phyloP scores from a whole-genome alignment of 2,329 filamentous ascomycete genomes.

The Ilyonectria mors-panacis region DNA sequence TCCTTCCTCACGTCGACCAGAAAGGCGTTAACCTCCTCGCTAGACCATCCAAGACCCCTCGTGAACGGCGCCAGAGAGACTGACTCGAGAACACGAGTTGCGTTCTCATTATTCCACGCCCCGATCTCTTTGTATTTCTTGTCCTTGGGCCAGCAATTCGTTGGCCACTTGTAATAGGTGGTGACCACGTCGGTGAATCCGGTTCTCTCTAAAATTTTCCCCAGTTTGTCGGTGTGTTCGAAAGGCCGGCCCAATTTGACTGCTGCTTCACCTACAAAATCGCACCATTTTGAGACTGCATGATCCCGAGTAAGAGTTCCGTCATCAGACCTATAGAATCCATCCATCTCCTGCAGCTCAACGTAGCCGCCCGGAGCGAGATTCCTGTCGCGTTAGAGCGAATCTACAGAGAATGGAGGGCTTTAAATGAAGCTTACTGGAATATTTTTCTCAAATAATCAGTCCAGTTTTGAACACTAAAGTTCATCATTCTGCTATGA shows the following conservation, averaged over 20 bases:
- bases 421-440: slow-evolving; percentile 1
- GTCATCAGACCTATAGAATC: slow-evolving; percentile 35
- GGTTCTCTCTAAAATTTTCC: slow-evolving; percentile 28
- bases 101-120: slow-evolving; percentile 22
- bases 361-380: slow-evolving; percentile 38
- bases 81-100: slow-evolving; percentile 1
- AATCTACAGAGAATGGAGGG: neutral
- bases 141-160: slow-evolving; percentile 28
- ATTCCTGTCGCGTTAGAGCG: slow-evolving; percentile 15
- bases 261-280: slow-evolving; percentile 31
- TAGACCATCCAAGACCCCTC: slow-evolving; percentile 29
- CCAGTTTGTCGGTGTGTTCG: slow-evolving; percentile 2
- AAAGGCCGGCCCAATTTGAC: slow-evolving; percentile 31
- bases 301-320: slow-evolving; percentile 37
- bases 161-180: slow-evolving; percentile 12
- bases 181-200: slow-evolving; percentile 11
- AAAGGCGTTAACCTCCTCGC: slow-evolving; percentile 24
- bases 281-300: slow-evolving; percentile 33
- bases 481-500: slow-evolving; percentile 39
- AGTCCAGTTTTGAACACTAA: slow-evolving; percentile 23
- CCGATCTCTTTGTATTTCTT: slow-evolving; percentile 18
- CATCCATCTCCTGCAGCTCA: slow-evolving; percentile 38
- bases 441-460: slow-evolving; percentile 25
- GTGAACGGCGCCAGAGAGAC: slow-evolving; percentile 25
- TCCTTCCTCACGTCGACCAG: slow-evolving; percentile 33